Evolutionary conservation across 1,139 yeast species (phyloP), one percentile per base, ranked within the genome.

Genomic region (Saccharomyces hybrid): DNA sequence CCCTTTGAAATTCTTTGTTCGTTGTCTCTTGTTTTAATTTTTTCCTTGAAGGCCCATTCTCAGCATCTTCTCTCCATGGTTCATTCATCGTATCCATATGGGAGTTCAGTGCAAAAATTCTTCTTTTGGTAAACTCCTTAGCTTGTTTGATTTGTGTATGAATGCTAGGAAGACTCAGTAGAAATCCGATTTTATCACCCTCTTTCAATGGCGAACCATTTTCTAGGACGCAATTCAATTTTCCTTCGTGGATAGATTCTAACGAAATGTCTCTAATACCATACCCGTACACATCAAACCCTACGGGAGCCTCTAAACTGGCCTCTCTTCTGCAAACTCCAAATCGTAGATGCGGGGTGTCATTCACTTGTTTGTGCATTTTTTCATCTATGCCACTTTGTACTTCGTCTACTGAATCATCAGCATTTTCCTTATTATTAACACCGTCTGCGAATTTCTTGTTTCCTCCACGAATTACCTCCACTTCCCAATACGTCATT

Each of bases 201-300:
- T 83, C 71, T 32, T 73, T 71, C 62, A 91, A 82, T 2, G 52
- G n/a, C 3, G 51, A 51, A 7, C 51, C 42, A 25, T 56, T 34
- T 6, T 54, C 29, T 32, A 66, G 52, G 3, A 53, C 51, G 31
- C 61, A 60, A 11, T 47, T 51, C 25, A 66, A 48, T 49, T 60
- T 64, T 7, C 72, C 71, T 49, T 65, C 66, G 57, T 93, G 95
- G 48, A 93, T 77, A 46, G 80, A 81, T 59, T 88, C 87, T 1
- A 98, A 95, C n/a, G 78, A 77, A 38, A 79, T 78, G 70, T 91
- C 98, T 56, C 98, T 75, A 9, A 93, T 66, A 0, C 96, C 97
- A 68, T 95, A 93, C 0, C 97, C 93, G 71, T 90, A 93, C 0
- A 91, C 95, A 69, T 93, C 98, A 65, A 82, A 88, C 4, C 99